Evolutionary conservation across 169 alveolate genomes (phyloP).

Genomic region (Theileria orientalis): DNA sequence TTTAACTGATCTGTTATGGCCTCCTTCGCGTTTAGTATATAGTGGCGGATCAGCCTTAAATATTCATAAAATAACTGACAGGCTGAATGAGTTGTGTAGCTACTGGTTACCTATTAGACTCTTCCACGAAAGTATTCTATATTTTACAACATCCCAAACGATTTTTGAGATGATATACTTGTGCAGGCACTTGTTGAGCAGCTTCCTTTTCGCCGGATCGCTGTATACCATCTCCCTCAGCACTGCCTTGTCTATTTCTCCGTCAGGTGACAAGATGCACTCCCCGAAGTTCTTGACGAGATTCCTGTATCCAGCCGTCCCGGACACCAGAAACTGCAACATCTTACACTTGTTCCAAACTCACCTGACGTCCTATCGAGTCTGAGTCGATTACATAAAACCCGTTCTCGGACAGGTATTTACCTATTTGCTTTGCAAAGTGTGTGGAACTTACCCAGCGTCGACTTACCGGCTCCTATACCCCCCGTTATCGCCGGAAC

Average conservation of each 20-base stretch:
- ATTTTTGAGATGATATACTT: constrained; percentile 67
- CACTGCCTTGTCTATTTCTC: constrained; percentile 68
- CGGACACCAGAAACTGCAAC: constrained; percentile 65
- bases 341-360: constrained; percentile 27
- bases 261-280: constrained; percentile 64
- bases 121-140: constrained; percentile 60
- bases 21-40: too few relatives aligned
- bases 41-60: too few relatives aligned
- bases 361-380: constrained; percentile 66
- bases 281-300: constrained; percentile 70
- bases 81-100: neutral
- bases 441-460: constrained; percentile 65
- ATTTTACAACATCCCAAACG: constrained; percentile 71
- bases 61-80: neutral
- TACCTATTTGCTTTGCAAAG: neutral
- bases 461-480: constrained; percentile 75
- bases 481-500: constrained; percentile 79
- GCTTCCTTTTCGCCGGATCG: constrained; percentile 64
- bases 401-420: constrained; percentile 25
- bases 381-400: constrained; percentile 55
- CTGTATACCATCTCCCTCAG: constrained; percentile 73
- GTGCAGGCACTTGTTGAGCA: constrained; percentile 71
- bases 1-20: too few relatives aligned
- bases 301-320: constrained; percentile 69
- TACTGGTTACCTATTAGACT: constrained; percentile 27